These are phyloP conservation scores for Pugionium dolabratum DNA, from an alignment of 345 rosid genomes.

Conservation along the genomic window DNA sequence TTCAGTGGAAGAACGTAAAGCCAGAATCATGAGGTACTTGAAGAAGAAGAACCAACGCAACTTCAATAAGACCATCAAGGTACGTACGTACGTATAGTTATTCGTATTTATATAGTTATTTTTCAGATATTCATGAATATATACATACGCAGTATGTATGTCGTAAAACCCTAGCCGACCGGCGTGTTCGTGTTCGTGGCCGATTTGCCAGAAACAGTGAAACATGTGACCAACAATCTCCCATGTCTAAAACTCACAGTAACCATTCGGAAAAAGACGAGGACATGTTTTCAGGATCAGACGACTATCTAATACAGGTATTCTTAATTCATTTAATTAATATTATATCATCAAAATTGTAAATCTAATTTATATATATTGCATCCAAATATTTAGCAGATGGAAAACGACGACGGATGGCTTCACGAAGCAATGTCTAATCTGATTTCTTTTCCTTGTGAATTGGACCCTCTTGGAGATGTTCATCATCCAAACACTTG, in stretches of 20 bases:
- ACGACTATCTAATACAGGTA: constrained; percentile 48
- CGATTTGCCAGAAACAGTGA: constrained; percentile 84
- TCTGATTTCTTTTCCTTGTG: constrained; percentile 58
- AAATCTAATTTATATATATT: neutral
- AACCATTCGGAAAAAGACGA: constrained; percentile 45
- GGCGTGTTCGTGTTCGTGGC: constrained; percentile 87
- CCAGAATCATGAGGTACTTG: constrained; percentile 77
- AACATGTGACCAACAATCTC: constrained; percentile 54
- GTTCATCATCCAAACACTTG: constrained; percentile 37
- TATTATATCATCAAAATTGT: no score
- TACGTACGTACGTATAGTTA: constrained; percentile 13
- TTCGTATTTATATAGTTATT: neutral
- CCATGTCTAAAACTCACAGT: constrained; percentile 42
- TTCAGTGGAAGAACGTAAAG: constrained; percentile 81
- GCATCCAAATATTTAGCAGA: constrained; percentile 40
- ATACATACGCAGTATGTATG: constrained; percentile 66
- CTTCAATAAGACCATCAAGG: constrained; percentile 93
- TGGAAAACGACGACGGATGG: constrained; percentile 73
- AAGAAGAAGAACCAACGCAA: constrained; percentile 93
- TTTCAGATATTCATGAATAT: neutral
- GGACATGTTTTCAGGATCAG: constrained; percentile 42
- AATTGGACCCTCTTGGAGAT: constrained; percentile 33
- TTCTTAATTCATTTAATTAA: constrained; percentile 8
- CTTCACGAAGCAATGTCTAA: constrained; percentile 76
- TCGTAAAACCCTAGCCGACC: constrained; percentile 88